Evolutionary conservation across 306 rosid genomes (phyloP), one percentile per base, ranked within the genome.

Genomic region (Quercus parvula): DNA sequence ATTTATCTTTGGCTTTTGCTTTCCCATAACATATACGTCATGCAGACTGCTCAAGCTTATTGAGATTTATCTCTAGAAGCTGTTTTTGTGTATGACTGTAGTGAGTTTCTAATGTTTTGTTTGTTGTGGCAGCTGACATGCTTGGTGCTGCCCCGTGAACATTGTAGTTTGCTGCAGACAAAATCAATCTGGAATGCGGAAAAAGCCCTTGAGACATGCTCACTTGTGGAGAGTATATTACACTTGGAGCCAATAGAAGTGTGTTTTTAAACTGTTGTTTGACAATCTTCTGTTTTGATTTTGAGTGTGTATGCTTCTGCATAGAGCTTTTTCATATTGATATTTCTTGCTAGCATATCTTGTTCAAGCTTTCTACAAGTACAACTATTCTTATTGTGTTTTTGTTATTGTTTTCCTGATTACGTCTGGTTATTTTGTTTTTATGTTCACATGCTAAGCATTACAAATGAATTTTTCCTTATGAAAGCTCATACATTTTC

Each of bases 241-340:
- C 99, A 89, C 75, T 80, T 95, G 89, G 91, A 91, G 25, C 99
- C 98, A 78, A 85, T 92, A 81, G 98, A 95, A 92, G 99, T 89
- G 90, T 55, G 81, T 80, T 77, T 76, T 46, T 80, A 22, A 52
- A 68, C 22, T 51, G 5, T 18, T 61, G 56, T 38, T 54, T 63
- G 19, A 25, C 10, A 54, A 56, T 81, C 51, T 73, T 38, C 11
- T 63, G 54, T 31, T 58, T 75, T 24, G 1, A 25, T 28, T 22
- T 70, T 25, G 64, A 11, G 33, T 14, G 56, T 44, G 75, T 33
- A 15, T 20, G 24, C 38, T 30, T 69, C 55, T 81, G 28, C 20
- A n/a, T 51, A 56, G 35, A 31, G 68, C 75, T 31, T 38, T 52
- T 52, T 27, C 69, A 41, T 51, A 51, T 71, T 33, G 73, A 31